Evolutionary conservation across 2,329 filamentous ascomycete species (phyloP), one percentile per base, ranked within the genome.

Genomic region (Septoria linicola): DNA sequence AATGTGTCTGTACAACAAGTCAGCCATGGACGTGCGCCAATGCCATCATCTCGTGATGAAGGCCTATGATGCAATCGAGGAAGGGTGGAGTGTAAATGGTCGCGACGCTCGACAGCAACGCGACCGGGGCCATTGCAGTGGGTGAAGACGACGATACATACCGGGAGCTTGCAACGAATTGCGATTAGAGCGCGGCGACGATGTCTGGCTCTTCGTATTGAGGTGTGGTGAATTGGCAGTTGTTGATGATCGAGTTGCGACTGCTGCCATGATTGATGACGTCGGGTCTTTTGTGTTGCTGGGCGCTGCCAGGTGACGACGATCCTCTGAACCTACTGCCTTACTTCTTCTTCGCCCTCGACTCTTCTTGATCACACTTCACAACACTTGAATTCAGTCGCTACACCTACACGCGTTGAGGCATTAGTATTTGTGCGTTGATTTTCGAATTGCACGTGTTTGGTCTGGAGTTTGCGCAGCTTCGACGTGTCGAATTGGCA

Each of bases 191-290:
- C 60, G 63, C 35, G 63, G 63, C 53, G 63, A 65, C 42, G 57
- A 51, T 37, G 61, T 63, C 46, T 58, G 60, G 51, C 60, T 55
- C 41, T 54, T 52, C 31, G 53, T 40, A 35, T 54, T 57, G 41
- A 62, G 49, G 49, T 63, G 63, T 21, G 63, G 62, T 53, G 63
- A 65, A 49, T 57, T 56, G 37, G 59, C 44, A 17, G 44, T 62
- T 23, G 59, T 57, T 37, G 59, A 61, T 25, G 53, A 52, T 45
- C 60, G 54, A 45, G 58, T 53, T 47, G 54, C 54, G 40, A 60
- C 56, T n/a, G 60, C 53, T 31, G 57, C 49, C 57, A 59, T 59
- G 49, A 49, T 34, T 36, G 49, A 49, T 34, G 43, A 50, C 32
- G 44, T 46, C 43, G 46, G 10, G 14, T 41, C 36, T 39, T 34